These are phyloP conservation scores for Tricladium varicosporioides DNA, from an alignment of 2,329 filamentous ascomycete genomes.

Conservation along the genomic window DNA sequence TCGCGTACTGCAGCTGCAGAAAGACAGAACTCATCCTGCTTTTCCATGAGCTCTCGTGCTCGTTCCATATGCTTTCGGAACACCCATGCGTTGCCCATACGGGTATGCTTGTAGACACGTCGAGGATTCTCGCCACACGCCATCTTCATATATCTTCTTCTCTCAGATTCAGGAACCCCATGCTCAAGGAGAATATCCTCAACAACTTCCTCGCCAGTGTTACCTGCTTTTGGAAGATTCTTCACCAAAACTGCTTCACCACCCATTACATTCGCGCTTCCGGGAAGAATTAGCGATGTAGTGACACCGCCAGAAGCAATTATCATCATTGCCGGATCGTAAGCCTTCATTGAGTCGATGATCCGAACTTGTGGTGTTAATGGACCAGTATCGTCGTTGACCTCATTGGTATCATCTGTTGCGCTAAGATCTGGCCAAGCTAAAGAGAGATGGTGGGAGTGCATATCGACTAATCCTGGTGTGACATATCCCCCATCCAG, in stretches of 20 bases:
- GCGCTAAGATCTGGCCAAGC: constrained; percentile 36
- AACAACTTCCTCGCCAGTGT: constrained; percentile 38
- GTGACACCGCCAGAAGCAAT: constrained; percentile 46
- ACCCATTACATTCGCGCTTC: constrained; percentile 45
- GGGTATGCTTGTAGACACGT: constrained; percentile 36
- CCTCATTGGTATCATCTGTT: constrained; percentile 39
- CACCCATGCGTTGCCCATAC: constrained; percentile 41
- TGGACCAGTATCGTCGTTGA: constrained; percentile 33
- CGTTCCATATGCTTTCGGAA: constrained; percentile 40
- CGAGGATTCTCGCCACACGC: constrained; percentile 47
- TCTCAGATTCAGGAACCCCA: constrained; percentile 34
- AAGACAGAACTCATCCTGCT: constrained; percentile 38
- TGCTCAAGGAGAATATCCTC: constrained; percentile 43
- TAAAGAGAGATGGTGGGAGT: constrained; percentile 41
- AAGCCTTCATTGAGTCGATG: constrained; percentile 41
- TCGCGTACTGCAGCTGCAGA: constrained; percentile 24
- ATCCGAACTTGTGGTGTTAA: constrained; percentile 40
- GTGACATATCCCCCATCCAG: constrained; percentile 41
- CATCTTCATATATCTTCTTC: constrained; percentile 44
- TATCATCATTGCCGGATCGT: constrained; percentile 38
- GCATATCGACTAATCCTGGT: constrained; percentile 45
- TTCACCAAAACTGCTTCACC: constrained; percentile 44
- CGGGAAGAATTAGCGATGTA: constrained; percentile 45
- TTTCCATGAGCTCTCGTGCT: constrained; percentile 36
- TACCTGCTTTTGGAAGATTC: constrained; percentile 37